phyloP scores from a whole-genome alignment of 1,284 basidiomycete species.

The Cryptococcus sp. region DNA sequence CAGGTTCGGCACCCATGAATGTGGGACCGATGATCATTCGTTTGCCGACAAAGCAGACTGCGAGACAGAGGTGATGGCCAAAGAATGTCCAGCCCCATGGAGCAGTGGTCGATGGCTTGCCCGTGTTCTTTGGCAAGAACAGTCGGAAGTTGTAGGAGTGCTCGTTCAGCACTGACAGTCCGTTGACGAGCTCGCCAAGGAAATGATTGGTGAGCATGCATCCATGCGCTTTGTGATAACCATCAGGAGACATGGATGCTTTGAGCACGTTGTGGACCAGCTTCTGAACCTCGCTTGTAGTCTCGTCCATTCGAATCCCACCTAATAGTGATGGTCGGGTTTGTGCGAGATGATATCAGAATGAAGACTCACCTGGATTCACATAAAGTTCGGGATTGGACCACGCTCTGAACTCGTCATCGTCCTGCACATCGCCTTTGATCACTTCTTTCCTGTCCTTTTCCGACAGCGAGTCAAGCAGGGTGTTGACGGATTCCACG shows the following conservation, averaged over 20 bases:
- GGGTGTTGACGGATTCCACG: slow-evolving; percentile 28
- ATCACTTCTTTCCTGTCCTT: slow-evolving; percentile 25
- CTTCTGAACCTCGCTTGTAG: slow-evolving; percentile 24
- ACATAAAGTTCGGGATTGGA: slow-evolving; percentile 49
- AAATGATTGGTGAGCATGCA: slow-evolving; percentile 48
- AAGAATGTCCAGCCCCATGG: slow-evolving; percentile 50
- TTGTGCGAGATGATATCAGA: neutral
- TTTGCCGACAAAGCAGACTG: slow-evolving; percentile 43
- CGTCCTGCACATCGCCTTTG: slow-evolving; percentile 35
- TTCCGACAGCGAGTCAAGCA: slow-evolving; percentile 24
- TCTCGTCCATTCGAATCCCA: slow-evolving; percentile 49
- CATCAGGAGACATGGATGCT: slow-evolving; percentile 35
- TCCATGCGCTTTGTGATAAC: slow-evolving; percentile 44
- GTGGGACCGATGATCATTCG: slow-evolving; percentile 48
- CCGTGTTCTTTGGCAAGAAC: slow-evolving; percentile 20
- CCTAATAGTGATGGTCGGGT: slow-evolving; percentile 19
- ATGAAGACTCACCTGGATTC: slow-evolving; percentile 30
- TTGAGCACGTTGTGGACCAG: slow-evolving; percentile 39
- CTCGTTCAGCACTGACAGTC: slow-evolving; percentile 41
- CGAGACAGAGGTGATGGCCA: slow-evolving; percentile 49
- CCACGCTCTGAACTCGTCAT: slow-evolving; percentile 46
- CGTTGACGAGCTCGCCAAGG: slow-evolving; percentile 46
- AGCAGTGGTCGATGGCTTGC: slow-evolving; percentile 22
- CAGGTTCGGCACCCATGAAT: slow-evolving; percentile 50
- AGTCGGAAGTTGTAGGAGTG: slow-evolving; percentile 50